Conservation (phyloP, 1,139 yeast genomes). For the Pichia sp. region DNA sequence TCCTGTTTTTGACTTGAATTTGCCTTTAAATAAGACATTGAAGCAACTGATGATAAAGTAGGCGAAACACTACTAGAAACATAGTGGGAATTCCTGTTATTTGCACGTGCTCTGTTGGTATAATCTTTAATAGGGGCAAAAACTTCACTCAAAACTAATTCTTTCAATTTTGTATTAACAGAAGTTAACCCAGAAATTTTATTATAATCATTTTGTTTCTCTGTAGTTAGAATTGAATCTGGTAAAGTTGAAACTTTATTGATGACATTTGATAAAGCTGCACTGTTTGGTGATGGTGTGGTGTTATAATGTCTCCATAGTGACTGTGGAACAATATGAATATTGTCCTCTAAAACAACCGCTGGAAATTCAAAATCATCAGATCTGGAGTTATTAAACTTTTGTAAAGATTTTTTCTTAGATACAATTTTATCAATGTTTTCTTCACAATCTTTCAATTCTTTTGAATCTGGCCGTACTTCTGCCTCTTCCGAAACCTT, state of each 20-base stretch:
- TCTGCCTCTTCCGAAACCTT: no score
- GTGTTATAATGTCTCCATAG: conserved; percentile 56
- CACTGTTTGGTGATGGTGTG: conserved; percentile 33
- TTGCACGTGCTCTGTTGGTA: conserved; percentile 19
- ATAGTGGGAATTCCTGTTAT: conserved; percentile 10
- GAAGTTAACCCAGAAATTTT: conserved; percentile 52
- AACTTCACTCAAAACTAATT: conserved; percentile 61
- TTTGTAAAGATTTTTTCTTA: conserved; percentile 1
- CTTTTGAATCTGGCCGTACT: not conserved
- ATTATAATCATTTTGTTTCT: not conserved
- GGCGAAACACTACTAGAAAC: conserved; percentile 12
- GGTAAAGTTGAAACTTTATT: no score
- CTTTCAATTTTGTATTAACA: conserved; percentile 59
- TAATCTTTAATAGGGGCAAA: conserved; percentile 47
- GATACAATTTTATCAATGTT: not conserved
- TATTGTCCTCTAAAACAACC: conserved; percentile 81
- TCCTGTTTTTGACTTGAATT: no score
- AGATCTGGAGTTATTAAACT: not conserved
- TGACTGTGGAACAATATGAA: conserved; percentile 80
- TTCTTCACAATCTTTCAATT: no score
- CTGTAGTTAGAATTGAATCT: no score
- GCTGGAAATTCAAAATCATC: conserved; percentile 42
- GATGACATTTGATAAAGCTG: no score
- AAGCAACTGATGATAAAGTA: conserved; percentile 11
- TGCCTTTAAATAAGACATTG: not conserved